Evolutionary conservation across 1,139 yeast genomes (phyloP), one percentile per base, ranked within the genome.

Genomic region (Candida freyschussii): DNA sequence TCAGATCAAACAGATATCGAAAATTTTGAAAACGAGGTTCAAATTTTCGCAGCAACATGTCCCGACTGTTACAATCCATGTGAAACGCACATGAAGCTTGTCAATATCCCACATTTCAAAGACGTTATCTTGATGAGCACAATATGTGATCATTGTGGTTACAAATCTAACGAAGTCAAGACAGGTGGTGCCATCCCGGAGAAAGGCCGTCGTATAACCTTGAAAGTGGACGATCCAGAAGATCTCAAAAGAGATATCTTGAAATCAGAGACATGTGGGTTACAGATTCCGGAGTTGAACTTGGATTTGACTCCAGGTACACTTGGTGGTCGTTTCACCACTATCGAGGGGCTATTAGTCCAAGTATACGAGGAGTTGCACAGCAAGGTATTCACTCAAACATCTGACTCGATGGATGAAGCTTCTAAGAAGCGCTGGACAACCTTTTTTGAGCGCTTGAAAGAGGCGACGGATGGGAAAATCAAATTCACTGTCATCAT

Each of bases 51-150:
- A 29, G 96, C 96, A 5, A 75, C 95, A 8, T 93, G 99, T 61
- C 91, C 97, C 6, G 74, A 93, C 12, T 93, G 99, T 62, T 75
- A 69, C 49, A 69, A 70, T 36, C 76, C 78, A 13, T 84, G 96
- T 60, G 84, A 78, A 38, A 91, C 98, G 4, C 95, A 89, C 57
- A 93, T 93, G 98, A 93, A 93, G 65, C 75, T 89, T 23, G 96
- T 93, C 18, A 79, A 86, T 55, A 93, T 93, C 48, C 99, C 99
- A 15, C 98, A 93, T 62, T 93, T 93, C 69, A 89, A 87, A 61
- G 97, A 93, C 48, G 99, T 93, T 27, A 82, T 93, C 42, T 76
- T 93, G 50, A 93, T 93, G 98, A 83, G 95, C 33, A 91, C 98
- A 0, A 80, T 75, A 1, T 93, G 99, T 63, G 89, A 81, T 26